phyloP scores from a whole-genome alignment of 2,329 filamentous ascomycete genomes.

The Xylogone sp. region DNA sequence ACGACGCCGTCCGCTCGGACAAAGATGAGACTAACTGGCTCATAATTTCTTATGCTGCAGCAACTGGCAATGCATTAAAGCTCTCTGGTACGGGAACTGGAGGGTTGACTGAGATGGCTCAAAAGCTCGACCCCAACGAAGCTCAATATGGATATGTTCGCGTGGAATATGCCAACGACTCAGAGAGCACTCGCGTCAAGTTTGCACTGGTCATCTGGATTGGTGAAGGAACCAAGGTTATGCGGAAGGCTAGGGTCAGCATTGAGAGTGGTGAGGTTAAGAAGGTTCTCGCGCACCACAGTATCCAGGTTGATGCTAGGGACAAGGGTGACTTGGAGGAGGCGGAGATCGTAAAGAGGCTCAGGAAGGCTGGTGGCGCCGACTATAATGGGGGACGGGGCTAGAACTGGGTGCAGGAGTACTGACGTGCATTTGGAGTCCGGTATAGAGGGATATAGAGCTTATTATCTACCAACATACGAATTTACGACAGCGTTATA shows the following conservation, averaged over 20 bases:
- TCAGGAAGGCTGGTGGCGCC: constrained; percentile 65
- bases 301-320: constrained; percentile 59
- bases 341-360: constrained; percentile 54
- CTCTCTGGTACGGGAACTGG: constrained; percentile 57
- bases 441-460: not conserved
- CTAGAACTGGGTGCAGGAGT: constrained; percentile 5
- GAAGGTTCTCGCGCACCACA: constrained; percentile 59
- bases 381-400: constrained; percentile 66
- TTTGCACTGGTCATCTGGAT: constrained; percentile 68
- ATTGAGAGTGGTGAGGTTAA: constrained; percentile 66
- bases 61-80: constrained; percentile 51
- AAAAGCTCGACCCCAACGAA: constrained; percentile 50
- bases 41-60: constrained; percentile 56
- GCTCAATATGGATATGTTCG: constrained; percentile 65
- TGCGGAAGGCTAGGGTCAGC: constrained; percentile 66
- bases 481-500: not conserved
- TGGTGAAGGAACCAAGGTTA: constrained; percentile 60
- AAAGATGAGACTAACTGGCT: constrained; percentile 65
- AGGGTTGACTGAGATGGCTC: constrained; percentile 55
- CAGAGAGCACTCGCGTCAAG: constrained; percentile 65
- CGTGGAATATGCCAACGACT: constrained; percentile 68
- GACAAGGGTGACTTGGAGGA: constrained; percentile 59
- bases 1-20: constrained; percentile 64
- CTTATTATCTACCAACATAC: not conserved
- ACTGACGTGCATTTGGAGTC: constrained; percentile 17